A percentile compares a stretch with the other conserved stretches of the same genome.
These are phyloP conservation scores for Moesziomyces globuligerus DNA, from an alignment of 1,284 basidiomycete genomes.

Conservation along the genomic window DNA sequence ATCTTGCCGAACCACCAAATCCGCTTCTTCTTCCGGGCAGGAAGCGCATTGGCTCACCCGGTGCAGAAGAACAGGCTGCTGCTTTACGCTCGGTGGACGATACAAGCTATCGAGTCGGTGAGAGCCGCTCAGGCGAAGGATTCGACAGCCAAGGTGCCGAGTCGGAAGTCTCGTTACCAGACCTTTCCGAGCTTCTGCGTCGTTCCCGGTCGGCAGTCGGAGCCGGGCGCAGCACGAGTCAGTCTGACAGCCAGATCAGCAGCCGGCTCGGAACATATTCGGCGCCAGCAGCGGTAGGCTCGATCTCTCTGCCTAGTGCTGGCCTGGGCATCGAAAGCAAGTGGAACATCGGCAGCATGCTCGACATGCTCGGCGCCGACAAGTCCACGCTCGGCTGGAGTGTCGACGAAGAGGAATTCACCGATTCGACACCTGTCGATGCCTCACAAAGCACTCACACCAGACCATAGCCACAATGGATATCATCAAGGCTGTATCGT, in stretches of 20 bases:
- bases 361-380: slow-evolving; percentile 49
- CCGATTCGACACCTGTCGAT: slow-evolving; percentile 2
- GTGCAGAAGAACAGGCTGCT: slow-evolving; percentile 31
- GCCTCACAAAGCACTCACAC: not conserved
- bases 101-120: no score
- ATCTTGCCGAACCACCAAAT: slow-evolving; percentile 8
- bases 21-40: slow-evolving; percentile 14
- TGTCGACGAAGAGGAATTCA: slow-evolving; percentile 43
- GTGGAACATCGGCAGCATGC: slow-evolving; percentile 52
- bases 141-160: slow-evolving; percentile 27
- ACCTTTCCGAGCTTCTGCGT: slow-evolving; percentile 31
- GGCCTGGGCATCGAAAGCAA: slow-evolving; percentile 31
- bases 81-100: slow-evolving; percentile 18
- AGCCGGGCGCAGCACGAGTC: slow-evolving; percentile 1
- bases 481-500: no score
- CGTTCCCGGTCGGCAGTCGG: slow-evolving; percentile 16
- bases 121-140: not conserved
- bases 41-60: slow-evolving; percentile 13
- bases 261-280: not conserved
- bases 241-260: not conserved
- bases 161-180: slow-evolving; percentile 31
- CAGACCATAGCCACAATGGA: no score
- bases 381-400: slow-evolving; percentile 38
- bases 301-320: not conserved
- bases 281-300: not conserved